These are phyloP conservation scores for Pueraria montana DNA, from an alignment of 306 rosid species.

Conservation along the genomic window DNA sequence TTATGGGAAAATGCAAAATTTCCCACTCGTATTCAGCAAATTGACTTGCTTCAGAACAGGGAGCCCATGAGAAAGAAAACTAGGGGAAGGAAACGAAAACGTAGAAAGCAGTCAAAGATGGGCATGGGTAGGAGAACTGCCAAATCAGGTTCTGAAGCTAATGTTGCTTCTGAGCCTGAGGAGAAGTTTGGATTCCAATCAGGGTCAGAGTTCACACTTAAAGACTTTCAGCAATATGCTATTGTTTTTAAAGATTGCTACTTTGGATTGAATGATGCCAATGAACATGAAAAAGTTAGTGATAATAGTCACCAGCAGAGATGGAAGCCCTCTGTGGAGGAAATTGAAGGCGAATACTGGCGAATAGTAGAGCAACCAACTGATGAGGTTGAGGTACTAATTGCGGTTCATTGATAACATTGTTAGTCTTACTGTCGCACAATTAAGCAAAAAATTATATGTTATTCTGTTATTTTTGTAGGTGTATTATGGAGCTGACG, in stretches of 20 bases:
- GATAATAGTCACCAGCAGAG: conserved; percentile 44
- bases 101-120: conserved; percentile 64
- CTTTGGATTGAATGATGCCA: conserved; percentile 59
- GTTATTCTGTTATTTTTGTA: conserved; percentile 50
- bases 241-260: conserved; percentile 69
- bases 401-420: conserved; percentile 18
- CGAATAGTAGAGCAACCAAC: conserved; percentile 86
- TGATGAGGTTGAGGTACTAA: conserved; percentile 88
- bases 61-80: conserved; percentile 88
- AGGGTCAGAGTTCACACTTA: conserved; percentile 82
- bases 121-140: conserved; percentile 52
- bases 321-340: conserved; percentile 72
- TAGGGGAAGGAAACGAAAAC: conserved; percentile 78
- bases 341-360: conserved; percentile 98
- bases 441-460: conserved; percentile 26
- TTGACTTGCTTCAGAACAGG: conserved; percentile 93
- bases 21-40: conserved; percentile 87
- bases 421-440: conserved; percentile 35
- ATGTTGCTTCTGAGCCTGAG: conserved; percentile 58
- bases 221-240: conserved; percentile 69
- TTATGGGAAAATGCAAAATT: conserved; percentile 79
- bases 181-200: conserved; percentile 88
- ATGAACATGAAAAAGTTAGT: conserved; percentile 48
- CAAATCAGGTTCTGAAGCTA: conserved; percentile 64
- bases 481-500: conserved; percentile 96